Base-by-base conservation (phyloP, 495 filamentous ascomycete genomes). In the Talaromyces ruber region DNA sequence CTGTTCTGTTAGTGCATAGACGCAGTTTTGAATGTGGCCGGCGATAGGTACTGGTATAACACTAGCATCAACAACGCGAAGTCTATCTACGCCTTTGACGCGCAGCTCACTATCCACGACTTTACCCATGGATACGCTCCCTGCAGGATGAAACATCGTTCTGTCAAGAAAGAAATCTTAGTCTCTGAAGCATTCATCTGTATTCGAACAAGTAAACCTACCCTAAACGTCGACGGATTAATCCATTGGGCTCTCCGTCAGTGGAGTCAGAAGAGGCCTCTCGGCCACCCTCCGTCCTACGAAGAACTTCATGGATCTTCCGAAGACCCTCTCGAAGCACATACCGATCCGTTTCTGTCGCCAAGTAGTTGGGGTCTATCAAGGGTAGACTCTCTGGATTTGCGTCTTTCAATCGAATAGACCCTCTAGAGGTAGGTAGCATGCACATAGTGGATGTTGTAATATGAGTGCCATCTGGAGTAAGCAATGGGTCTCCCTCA, bases 41-140 rank as follows among this genome's bases (percentile, higher is more conserved):
- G 74, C 77, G 7, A 72, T 69, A 61, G 87, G 60, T n/a, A 88
- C 66, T 5, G 86, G 87, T 24, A 87, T 74, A 52, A 86, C 81
- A 64, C 84, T 87, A 73, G 85, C 82, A 74, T 90, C 87, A 3
- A 80, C 84, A 4, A 89, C 77, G 9, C 87, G 78, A 63, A 90
- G 68, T 0, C 73, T 71, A 50, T 84, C 71, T 21, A 87, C 65
- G 0, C 86, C 87, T 6, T 76, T 66, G 0, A 89, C 76, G 29
- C 76, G 74, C 61, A 87, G 85, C 3, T 74, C 64, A 0, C 39
- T 73, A 63, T 89, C 84, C 26, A 89, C 84, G 6, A 76, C 84
- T 50, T 64, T 73, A 0, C 87, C 86, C 85, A 89, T 89, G 69
- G 82, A 84, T 34, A 75, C 76, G 1, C 85, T 88, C 0, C 84